Percentiles rank a stretch among this genome's conserved stretches.
Conservation (phyloP, 192 early-diverging fungal species). For the Backusella luteola region DNA sequence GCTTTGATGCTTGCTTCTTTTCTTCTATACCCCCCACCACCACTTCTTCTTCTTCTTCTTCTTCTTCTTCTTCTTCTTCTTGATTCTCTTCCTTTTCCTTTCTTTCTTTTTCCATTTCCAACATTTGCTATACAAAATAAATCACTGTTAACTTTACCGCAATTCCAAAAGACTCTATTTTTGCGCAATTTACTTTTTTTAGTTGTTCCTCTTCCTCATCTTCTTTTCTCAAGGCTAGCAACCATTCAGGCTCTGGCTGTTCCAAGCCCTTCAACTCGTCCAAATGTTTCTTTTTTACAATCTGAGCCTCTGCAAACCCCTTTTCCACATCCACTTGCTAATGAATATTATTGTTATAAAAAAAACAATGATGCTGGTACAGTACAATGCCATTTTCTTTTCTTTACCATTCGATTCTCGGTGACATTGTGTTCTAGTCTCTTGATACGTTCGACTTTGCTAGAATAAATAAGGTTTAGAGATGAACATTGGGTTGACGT, state of each 20-base stretch:
- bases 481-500: no score
- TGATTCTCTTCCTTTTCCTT: background rate
- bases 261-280: conserved; percentile 4
- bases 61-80: background rate
- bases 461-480: background rate
- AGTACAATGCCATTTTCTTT: background rate
- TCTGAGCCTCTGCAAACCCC: conserved; percentile 14
- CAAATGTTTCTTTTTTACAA: conserved; percentile 13
- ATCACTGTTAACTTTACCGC: no score
- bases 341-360: background rate
- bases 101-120: background rate
- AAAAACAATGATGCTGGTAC: background rate
- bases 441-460: background rate
- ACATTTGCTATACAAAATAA: background rate
- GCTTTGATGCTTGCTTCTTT: background rate
- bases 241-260: conserved; percentile 13
- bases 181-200: background rate
- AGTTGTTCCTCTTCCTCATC: background rate
- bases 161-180: no score
- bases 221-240: conserved; percentile 7
- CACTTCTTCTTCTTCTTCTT: background rate
- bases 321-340: conserved; percentile 28
- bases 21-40: background rate
- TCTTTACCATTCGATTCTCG: background rate
- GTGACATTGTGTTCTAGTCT: background rate